Evolutionary conservation across 2,329 filamentous ascomycete species (phyloP), one percentile per base, ranked within the genome.

Genomic region (Ophiostoma ips): DNA sequence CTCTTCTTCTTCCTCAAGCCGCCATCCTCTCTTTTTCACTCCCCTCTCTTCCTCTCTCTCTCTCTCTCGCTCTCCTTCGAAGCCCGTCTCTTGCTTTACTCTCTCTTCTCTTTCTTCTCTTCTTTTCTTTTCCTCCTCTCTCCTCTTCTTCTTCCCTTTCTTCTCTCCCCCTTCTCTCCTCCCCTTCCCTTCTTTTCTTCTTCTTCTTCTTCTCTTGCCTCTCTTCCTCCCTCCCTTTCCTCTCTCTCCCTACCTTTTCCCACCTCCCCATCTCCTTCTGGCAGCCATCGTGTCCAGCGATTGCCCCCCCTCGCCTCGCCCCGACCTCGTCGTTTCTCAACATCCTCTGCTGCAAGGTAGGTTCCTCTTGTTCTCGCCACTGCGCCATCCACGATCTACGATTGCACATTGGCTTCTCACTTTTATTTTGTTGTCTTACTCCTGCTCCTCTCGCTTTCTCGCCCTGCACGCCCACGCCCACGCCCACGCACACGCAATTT

Each of bases 111-210:
- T 31, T 50, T 30, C 53, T 57, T 55, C 54, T 35, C 34, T 36
- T 50, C 56, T 48, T 53, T 44, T 46, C 35, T 44, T 49, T 50
- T 41, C 48, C 54, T 46, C 47, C 31, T 57, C 52, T 49, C 50
- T 48, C n/a, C n/a, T n/a, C n/a, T 44, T 33, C 56, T 55, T 54
- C 55, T 56, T 55, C 58, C 24, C 56, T 50, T 54, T 52, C 54
- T 43, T 44, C 49, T 52, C 41, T 40, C 15, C 33, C 31, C 40
- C 8, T 35, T 24, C 38, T 24, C 33, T 24, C 18, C 38, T 16
- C 16, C 38, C 33, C 35, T 41, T 28, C 11, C 36, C 21, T 38
- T 16, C 30, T 30, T 36, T 50, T 16, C 18, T 34, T 51, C 12
- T 46, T 41, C 19, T 40, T 18, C 28, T 21, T 37, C 19, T 21